Evolutionary conservation across 2,329 filamentous ascomycete genomes (phyloP).

Genomic region (Aureobasidium musti): DNA sequence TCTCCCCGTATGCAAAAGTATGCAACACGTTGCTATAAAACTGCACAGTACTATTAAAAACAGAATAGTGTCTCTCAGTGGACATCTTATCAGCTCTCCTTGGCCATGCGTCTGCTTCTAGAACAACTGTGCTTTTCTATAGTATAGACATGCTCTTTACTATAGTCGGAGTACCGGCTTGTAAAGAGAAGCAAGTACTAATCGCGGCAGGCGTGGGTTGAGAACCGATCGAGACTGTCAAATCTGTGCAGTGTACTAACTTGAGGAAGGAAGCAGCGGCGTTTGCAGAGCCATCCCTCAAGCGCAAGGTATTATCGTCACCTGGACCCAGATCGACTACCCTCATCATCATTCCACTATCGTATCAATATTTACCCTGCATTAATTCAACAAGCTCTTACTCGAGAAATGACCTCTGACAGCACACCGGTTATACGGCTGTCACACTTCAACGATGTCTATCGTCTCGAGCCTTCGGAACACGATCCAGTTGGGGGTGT

Average conservation of each 20-base stretch:
- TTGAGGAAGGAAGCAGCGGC: neutral
- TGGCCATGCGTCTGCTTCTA: too few relatives aligned
- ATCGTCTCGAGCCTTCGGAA: slow-evolving; percentile 76
- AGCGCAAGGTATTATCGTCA: too few relatives aligned
- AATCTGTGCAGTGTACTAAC: neutral
- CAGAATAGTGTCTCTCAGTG: too few relatives aligned
- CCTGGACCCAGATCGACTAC: neutral
- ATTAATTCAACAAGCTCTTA: neutral
- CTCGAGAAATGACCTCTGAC: neutral
- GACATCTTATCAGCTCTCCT: too few relatives aligned
- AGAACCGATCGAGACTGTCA: neutral
- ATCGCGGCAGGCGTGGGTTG: neutral
- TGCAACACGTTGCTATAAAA: too few relatives aligned
- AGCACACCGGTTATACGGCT: slow-evolving; percentile 69
- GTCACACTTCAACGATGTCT: slow-evolving; percentile 91
- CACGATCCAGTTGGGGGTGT: slow-evolving; percentile 82
- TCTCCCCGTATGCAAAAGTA: too few relatives aligned
- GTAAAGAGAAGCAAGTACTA: neutral
- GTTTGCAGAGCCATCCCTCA: neutral
- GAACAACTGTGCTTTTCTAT: too few relatives aligned
- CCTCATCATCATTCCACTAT: neutral
- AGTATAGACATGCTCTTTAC: too few relatives aligned
- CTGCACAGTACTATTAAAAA: too few relatives aligned
- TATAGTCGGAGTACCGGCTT: too few relatives aligned
- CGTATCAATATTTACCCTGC: neutral